Conservation (phyloP, 345 rosid genomes). For the Zanthoxylum bungeanum region DNA sequence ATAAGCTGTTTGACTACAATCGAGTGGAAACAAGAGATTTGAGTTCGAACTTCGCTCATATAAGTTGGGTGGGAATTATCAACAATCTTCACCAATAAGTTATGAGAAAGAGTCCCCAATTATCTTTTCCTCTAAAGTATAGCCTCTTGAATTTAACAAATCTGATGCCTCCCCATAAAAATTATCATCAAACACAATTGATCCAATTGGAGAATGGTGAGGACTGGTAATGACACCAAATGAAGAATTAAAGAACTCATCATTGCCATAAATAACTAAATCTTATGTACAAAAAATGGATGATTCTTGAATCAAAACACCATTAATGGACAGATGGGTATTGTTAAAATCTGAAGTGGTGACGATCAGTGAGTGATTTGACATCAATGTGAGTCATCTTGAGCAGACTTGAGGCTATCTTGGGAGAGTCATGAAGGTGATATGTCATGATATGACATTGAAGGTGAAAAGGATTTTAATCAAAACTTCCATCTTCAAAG, state of each 20-base stretch:
- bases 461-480: conserved; percentile 27
- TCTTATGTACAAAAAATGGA: conserved; percentile 27
- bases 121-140: conserved; percentile 15
- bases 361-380: conserved; percentile 27
- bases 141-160: conserved; percentile 33
- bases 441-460: conserved; percentile 33
- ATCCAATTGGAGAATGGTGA: not conserved
- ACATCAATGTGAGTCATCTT: conserved; percentile 31
- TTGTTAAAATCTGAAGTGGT: conserved; percentile 11
- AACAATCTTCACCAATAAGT: conserved; percentile 16
- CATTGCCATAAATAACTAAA: conserved; percentile 30
- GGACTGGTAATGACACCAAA: conserved; percentile 1
- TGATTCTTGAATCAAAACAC: conserved; percentile 29
- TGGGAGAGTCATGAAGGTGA: conserved; percentile 28
- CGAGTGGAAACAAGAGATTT: too few species aligned
- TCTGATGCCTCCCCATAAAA: conserved; percentile 30
- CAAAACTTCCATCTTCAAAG: too few species aligned
- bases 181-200: not conserved
- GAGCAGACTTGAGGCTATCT: conserved; percentile 26
- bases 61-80: too few species aligned
- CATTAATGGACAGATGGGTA: conserved; percentile 20
- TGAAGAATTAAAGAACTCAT: conserved; percentile 26
- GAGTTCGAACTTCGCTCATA: too few species aligned
- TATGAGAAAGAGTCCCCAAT: conserved; percentile 36
- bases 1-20: not conserved